phyloP scores from a whole-genome alignment of 495 filamentous ascomycete species.

The Penicillium angulare region DNA sequence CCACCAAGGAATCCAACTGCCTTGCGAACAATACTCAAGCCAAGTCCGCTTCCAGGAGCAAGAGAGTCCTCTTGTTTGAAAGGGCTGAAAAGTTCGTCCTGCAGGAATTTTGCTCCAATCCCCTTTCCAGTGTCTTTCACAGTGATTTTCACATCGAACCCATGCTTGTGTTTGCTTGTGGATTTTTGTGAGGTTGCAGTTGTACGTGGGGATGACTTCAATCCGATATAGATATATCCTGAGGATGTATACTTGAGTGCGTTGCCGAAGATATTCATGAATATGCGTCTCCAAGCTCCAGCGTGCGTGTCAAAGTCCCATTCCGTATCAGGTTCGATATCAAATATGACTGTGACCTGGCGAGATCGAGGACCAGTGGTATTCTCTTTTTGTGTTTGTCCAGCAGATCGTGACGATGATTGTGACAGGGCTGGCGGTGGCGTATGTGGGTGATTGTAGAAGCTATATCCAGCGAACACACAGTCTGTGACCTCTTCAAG shows the following conservation, averaged over 20 bases:
- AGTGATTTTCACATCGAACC: slow-evolving; percentile 33
- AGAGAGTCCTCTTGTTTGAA: slow-evolving; percentile 69
- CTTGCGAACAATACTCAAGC: slow-evolving; percentile 50
- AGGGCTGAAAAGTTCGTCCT: slow-evolving; percentile 62
- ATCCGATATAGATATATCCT: slow-evolving; percentile 35
- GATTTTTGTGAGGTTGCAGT: slow-evolving; percentile 22
- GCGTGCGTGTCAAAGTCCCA: slow-evolving; percentile 59
- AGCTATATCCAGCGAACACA: slow-evolving; percentile 52
- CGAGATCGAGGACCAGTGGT: slow-evolving; percentile 7
- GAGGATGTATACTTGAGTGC: slow-evolving; percentile 43
- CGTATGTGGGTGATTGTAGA: slow-evolving; percentile 21
- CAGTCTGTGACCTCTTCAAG: slow-evolving; percentile 60
- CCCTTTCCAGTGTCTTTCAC: slow-evolving; percentile 68
- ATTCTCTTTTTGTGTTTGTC: not conserved
- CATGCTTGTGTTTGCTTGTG: slow-evolving; percentile 28
- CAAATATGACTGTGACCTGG: slow-evolving; percentile 50
- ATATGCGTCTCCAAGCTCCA: slow-evolving; percentile 55
- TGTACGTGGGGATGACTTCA: slow-evolving; percentile 25
- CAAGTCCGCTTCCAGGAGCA: slow-evolving; percentile 65
- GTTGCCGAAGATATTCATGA: slow-evolving; percentile 50
- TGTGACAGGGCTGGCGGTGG: not conserved
- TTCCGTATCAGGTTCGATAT: slow-evolving; percentile 49
- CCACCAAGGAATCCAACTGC: slow-evolving; percentile 26
- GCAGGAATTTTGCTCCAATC: slow-evolving; percentile 54
- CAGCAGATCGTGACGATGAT: not conserved